A percentile compares a stretch with the other conserved stretches of the same genome.
Conservation (phyloP, 2,329 filamentous ascomycete species). For the Ceratocystis variospora region DNA sequence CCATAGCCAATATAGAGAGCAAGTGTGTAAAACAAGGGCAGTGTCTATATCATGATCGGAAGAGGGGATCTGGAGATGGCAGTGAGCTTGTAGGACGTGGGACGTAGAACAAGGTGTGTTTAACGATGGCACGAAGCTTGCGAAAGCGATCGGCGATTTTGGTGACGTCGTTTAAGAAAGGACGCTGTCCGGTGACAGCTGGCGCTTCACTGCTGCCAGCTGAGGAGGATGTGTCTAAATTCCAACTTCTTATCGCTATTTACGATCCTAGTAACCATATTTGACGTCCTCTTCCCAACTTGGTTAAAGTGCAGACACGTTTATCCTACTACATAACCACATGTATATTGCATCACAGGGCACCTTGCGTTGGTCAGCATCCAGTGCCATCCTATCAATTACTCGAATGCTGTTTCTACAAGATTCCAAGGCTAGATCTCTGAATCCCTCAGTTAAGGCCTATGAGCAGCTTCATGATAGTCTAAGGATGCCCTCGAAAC, state of each 20-base stretch:
- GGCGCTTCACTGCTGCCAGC: neutral
- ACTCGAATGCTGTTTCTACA: too few species aligned
- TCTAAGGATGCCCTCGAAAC: too few species aligned
- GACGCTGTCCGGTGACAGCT: neutral
- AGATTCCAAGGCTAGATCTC: too few species aligned
- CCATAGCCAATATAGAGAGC: slow-evolving; percentile 43
- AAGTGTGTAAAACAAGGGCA: neutral
- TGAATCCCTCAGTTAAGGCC: too few species aligned
- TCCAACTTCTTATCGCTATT: neutral
- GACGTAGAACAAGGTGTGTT: too few species aligned
- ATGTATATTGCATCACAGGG: neutral
- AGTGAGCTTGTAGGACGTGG: neutral
- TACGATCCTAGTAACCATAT: neutral
- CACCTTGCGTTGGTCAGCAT: neutral
- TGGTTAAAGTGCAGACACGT: slow-evolving; percentile 9
- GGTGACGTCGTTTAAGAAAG: slow-evolving; percentile 11
- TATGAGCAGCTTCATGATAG: too few species aligned
- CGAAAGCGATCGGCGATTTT: neutral
- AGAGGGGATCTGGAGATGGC: neutral
- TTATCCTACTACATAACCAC: neutral
- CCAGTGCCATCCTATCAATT: too few species aligned
- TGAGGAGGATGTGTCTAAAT: neutral
- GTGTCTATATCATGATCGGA: neutral
- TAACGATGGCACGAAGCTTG: neutral
- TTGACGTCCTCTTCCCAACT: neutral